Conservation (phyloP, 495 filamentous ascomycete species). For the Corynascus novoguineensis region DNA sequence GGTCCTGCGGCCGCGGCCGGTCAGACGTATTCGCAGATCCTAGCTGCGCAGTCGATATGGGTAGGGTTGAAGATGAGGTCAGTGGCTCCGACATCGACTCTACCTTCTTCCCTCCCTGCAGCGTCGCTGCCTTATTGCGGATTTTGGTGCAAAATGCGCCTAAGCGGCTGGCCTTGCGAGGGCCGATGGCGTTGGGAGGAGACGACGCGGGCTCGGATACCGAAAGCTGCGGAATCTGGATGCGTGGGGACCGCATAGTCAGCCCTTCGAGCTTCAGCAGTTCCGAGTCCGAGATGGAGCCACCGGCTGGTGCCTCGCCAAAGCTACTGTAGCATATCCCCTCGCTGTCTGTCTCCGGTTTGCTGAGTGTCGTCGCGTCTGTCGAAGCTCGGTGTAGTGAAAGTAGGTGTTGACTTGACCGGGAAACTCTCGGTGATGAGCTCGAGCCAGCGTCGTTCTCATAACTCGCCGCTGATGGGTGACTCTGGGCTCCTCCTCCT, state of each 20-base stretch:
- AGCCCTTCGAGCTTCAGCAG: constrained; percentile 43
- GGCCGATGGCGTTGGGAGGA: constrained; percentile 19
- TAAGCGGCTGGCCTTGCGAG: constrained; percentile 27
- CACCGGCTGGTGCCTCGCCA: constrained; percentile 21
- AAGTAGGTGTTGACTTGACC: constrained; percentile 1
- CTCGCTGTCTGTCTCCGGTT: constrained; percentile 5
- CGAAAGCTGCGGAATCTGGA: constrained; percentile 22
- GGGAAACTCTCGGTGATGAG: background rate
- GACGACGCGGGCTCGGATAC: constrained; percentile 28
- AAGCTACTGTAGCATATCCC: constrained; percentile 8
- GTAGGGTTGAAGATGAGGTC: background rate
- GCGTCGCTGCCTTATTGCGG: constrained; percentile 25
- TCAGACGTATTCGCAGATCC: constrained; percentile 4
- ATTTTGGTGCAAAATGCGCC: constrained; percentile 26
- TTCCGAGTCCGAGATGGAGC: constrained; percentile 46
- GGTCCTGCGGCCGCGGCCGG: constrained; percentile 14
- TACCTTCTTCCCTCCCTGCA: constrained; percentile 18
- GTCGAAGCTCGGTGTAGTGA: constrained; percentile 6
- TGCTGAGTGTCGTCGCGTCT: background rate
- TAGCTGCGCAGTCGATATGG: constrained; percentile 26
- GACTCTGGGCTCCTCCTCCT: background rate
- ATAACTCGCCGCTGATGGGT: background rate
- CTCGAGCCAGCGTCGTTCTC: constrained; percentile 2
- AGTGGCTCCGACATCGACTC: background rate
- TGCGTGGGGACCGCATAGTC: constrained; percentile 37